phyloP scores from a whole-genome alignment of 2,329 filamentous ascomycete species.

The Trichoderma guizhouense region DNA sequence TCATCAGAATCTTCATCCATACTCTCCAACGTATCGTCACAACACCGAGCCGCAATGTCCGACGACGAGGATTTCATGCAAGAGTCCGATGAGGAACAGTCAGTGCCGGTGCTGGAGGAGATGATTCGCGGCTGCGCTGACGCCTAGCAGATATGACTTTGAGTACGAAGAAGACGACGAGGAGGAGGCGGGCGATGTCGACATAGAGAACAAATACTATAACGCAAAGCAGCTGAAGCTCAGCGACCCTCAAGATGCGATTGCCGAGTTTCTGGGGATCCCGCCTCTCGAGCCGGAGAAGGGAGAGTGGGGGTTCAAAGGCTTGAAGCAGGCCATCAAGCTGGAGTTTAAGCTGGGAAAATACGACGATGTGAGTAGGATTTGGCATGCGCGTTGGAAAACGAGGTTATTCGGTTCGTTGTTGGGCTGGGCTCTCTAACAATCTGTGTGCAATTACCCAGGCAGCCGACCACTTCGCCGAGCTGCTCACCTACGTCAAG shows the following conservation, averaged over 20 bases:
- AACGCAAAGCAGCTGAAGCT: slow-evolving; percentile 96
- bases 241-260: slow-evolving; percentile 80
- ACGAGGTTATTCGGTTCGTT: background rate
- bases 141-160: slow-evolving; percentile 72
- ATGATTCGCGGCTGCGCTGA: slow-evolving; percentile 16
- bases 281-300: slow-evolving; percentile 83
- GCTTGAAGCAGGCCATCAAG: slow-evolving; percentile 96
- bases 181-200: slow-evolving; percentile 81
- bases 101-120: slow-evolving; percentile 18
- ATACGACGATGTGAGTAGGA: slow-evolving; percentile 66
- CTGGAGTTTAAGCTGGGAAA: slow-evolving; percentile 89
- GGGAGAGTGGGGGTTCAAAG: slow-evolving; percentile 98
- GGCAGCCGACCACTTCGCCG: slow-evolving; percentile 88
- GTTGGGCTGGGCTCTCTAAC: background rate
- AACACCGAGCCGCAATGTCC: slow-evolving; percentile 40
- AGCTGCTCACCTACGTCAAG: slow-evolving; percentile 96
- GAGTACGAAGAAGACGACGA: slow-evolving; percentile 95
- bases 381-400: too few relatives aligned
- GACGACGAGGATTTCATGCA: slow-evolving; percentile 52
- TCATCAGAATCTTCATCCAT: background rate
- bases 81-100: slow-evolving; percentile 47
- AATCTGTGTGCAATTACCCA: slow-evolving; percentile 34
- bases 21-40: too few relatives aligned
- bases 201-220: slow-evolving; percentile 99
- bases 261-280: slow-evolving; percentile 88